A percentile compares a stretch with the other conserved stretches of the same genome.
Conservation (phyloP, 2,329 filamentous ascomycete genomes). For the Fulvia fulva region DNA sequence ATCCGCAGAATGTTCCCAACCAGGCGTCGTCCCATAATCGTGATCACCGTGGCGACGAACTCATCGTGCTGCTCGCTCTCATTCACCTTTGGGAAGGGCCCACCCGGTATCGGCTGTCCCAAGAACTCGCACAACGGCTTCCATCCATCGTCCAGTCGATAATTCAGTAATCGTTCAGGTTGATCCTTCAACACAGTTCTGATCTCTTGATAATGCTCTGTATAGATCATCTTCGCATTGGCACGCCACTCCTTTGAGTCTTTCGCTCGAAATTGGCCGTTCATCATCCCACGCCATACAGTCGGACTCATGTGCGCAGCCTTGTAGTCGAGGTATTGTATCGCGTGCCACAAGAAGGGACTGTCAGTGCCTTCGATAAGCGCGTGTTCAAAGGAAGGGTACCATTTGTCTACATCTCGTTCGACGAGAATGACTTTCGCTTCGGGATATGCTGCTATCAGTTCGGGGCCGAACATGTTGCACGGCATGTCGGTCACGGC, state of each 20-base stretch:
- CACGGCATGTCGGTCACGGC: slow-evolving; percentile 33
- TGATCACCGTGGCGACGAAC: slow-evolving; percentile 8
- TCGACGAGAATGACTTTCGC: slow-evolving; percentile 21
- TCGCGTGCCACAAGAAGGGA: not conserved
- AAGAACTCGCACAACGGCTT: slow-evolving; percentile 31
- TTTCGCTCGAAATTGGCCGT: slow-evolving; percentile 12
- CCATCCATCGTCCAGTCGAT: slow-evolving; percentile 28
- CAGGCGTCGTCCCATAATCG: not conserved
- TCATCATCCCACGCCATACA: slow-evolving; percentile 12
- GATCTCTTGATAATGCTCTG: slow-evolving; percentile 17
- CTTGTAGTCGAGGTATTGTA: slow-evolving; percentile 3
- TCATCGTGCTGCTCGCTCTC: slow-evolving; percentile 13
- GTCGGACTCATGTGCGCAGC: slow-evolving; percentile 2
- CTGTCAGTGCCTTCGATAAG: slow-evolving; percentile 10
- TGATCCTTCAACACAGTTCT: slow-evolving; percentile 12
- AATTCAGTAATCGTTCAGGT: slow-evolving; percentile 30
- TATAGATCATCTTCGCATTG: slow-evolving; percentile 16
- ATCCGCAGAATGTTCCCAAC: not conserved
- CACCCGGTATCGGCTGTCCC: slow-evolving; percentile 21
- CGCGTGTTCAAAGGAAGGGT: slow-evolving; percentile 16
- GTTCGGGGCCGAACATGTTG: slow-evolving; percentile 15
- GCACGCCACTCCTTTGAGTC: slow-evolving; percentile 9
- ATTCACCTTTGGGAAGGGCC: slow-evolving; percentile 24
- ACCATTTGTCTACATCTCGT: slow-evolving; percentile 25
- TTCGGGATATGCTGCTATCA: slow-evolving; percentile 28